Percentiles rank a stretch among this genome's conserved stretches.
phyloP scores from a whole-genome alignment of 176 grass and related monocot species.

The Neostapfia colusana region DNA sequence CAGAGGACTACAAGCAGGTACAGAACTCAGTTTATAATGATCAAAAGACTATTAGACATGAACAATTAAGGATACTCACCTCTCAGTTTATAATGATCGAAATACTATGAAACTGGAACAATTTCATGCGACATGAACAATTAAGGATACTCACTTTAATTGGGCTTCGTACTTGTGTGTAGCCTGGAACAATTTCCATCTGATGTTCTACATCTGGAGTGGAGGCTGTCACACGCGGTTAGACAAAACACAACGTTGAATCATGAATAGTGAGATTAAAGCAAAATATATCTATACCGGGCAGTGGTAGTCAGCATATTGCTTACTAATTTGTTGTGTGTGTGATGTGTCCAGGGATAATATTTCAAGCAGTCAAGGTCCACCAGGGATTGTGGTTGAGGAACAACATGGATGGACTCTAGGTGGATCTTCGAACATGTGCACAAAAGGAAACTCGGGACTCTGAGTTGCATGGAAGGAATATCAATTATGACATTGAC shows the following conservation, averaged over 20 bases:
- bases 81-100: not conserved
- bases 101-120: not conserved
- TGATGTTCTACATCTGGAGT: slow-evolving; percentile 25
- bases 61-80: not conserved
- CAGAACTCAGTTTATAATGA: not conserved
- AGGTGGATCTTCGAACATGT: not conserved
- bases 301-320: not conserved
- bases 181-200: not conserved
- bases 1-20: slow-evolving; percentile 15
- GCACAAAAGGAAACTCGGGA: slow-evolving; percentile 3
- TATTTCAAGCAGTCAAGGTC: not conserved
- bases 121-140: not conserved
- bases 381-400: not conserved
- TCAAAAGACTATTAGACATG: not conserved
- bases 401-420: not conserved
- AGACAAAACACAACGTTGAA: not conserved
- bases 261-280: not conserved
- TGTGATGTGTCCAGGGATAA: not conserved
- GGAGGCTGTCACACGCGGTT: not conserved
- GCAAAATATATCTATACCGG: not conserved
- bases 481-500: slow-evolving; percentile 12
- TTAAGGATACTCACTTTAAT: slow-evolving; percentile 18
- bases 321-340: not conserved
- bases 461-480: not conserved
- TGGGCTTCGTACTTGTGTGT: slow-evolving; percentile 24